phyloP scores from a whole-genome alignment of 805 yeast genomes.

The Starmerella scarabaei region DNA sequence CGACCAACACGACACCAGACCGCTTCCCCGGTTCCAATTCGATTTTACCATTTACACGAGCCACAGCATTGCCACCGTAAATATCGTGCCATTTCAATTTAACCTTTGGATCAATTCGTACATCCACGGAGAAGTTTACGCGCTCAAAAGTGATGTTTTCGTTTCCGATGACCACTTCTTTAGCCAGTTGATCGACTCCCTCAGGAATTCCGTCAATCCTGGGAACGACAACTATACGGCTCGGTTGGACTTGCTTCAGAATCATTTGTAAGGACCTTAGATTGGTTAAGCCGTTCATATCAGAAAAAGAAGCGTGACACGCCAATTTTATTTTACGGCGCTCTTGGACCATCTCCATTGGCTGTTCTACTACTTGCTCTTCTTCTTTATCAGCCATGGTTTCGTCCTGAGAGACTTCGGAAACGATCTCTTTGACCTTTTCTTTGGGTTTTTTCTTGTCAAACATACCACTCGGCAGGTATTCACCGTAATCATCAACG shows the following conservation, averaged over 20 bases:
- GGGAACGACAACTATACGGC: constrained; percentile 47
- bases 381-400: constrained; percentile 8
- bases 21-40: constrained; percentile 14
- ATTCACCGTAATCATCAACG: constrained; percentile 78
- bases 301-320: constrained; percentile 66
- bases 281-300: constrained; percentile 74
- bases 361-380: constrained; percentile 26
- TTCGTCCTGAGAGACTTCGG: not conserved
- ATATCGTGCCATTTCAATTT: constrained; percentile 73
- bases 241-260: constrained; percentile 66
- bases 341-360: constrained; percentile 34
- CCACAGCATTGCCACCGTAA: constrained; percentile 66
- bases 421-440: not conserved
- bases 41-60: constrained; percentile 61
- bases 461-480: constrained; percentile 38
- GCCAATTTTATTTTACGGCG: constrained; percentile 35
- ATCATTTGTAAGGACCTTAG: constrained; percentile 67
- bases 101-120: constrained; percentile 54
- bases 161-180: constrained; percentile 9
- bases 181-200: constrained; percentile 3
- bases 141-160: constrained; percentile 9
- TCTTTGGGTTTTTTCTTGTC: not conserved
- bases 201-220: constrained; percentile 21
- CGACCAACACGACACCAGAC: constrained; percentile 8
- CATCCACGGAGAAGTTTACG: constrained; percentile 21